These are phyloP conservation scores for Periglandula ipomoeae DNA, from an alignment of 2,329 filamentous ascomycete genomes.

Conservation along the genomic window DNA sequence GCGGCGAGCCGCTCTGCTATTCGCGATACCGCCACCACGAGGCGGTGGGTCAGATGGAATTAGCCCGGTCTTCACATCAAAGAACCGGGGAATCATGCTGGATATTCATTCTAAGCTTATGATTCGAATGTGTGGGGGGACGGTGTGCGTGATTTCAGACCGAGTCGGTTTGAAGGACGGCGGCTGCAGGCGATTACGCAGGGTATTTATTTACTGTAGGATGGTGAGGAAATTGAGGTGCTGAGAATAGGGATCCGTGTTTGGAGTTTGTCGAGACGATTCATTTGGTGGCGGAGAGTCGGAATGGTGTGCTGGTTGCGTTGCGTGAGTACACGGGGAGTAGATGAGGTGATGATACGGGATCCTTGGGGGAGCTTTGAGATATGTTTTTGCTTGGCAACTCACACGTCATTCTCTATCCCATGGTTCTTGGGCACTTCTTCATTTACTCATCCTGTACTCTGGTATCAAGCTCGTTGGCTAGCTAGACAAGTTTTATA, in stretches of 20 bases:
- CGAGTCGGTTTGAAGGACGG: constrained; percentile 1
- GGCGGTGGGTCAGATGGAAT: constrained; percentile 2
- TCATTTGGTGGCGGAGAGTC: constrained; percentile 4
- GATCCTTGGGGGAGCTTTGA: no score
- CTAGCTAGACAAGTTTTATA: no score
- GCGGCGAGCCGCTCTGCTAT: constrained; percentile 4
- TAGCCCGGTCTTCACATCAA: constrained; percentile 1
- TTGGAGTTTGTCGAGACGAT: constrained; percentile 3
- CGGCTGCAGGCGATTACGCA: constrained; percentile 1
- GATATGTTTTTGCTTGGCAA: no score
- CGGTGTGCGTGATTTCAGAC: constrained; percentile 2
- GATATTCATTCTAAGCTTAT: constrained; percentile 1
- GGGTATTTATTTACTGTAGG: constrained; percentile 2
- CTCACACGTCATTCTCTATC: no score
- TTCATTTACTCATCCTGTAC: no score
- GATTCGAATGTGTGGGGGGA: constrained; percentile 3
- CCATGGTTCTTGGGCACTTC: no score
- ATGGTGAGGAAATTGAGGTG: neutral
- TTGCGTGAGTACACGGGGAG: no score
- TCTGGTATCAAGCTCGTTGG: no score
- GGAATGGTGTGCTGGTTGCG: constrained; percentile 1
- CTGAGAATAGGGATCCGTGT: constrained; percentile 5
- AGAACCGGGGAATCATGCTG: neutral
- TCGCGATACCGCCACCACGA: constrained; percentile 5
- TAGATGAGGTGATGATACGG: no score